A percentile compares a stretch with the other conserved stretches of the same genome.
These are phyloP conservation scores for Pythium apleroticum DNA, from an alignment of 352 stramenopile genomes.

Conservation along the genomic window DNA sequence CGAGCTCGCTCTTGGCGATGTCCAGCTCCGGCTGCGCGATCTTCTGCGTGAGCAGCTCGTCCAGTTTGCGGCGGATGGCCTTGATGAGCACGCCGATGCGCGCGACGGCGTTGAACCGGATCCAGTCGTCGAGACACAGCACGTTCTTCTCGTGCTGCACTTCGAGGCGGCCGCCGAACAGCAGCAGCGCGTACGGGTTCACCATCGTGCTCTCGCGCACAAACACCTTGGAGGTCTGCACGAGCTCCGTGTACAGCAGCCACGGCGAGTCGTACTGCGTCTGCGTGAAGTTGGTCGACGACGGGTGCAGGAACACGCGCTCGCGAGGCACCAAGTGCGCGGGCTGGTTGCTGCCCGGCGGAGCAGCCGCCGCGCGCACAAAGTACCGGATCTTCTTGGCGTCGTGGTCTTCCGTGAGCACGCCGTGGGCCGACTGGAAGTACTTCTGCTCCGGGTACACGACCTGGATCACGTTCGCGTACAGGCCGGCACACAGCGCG, in stretches of 20 bases:
- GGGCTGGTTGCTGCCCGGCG: conserved; percentile 5
- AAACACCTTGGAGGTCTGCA: conserved; percentile 98
- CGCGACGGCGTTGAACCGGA: conserved; percentile 92
- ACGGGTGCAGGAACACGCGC: conserved; percentile 96
- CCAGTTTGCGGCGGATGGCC: conserved; percentile 92
- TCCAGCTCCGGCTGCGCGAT: conserved; percentile 92
- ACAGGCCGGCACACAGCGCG: conserved; percentile 77
- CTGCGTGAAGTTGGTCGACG: conserved; percentile 89
- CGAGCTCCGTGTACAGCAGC: conserved; percentile 94
- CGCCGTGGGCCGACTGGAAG: conserved; percentile 91
- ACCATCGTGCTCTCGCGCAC: conserved; percentile 97
- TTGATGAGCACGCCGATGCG: conserved; percentile 97
- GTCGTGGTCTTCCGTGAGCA: conserved; percentile 88
- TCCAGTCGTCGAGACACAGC: conserved; percentile 88
- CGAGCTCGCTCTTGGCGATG: conserved; percentile 84
- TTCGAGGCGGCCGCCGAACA: conserved; percentile 96
- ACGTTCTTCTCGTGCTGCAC: conserved; percentile 91
- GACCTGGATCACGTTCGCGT: conserved; percentile 79
- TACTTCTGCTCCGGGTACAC: conserved; percentile 94
- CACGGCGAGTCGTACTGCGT: conserved; percentile 95
- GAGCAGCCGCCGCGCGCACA: conserved; percentile 40
- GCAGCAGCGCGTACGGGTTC: conserved; percentile 94
- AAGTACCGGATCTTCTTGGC: conserved; percentile 95
- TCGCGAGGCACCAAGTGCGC: conserved; percentile 49
- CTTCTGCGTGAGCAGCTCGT: conserved; percentile 92